phyloP scores from a whole-genome alignment of 1,284 basidiomycete species.

The Austroboletus novae-zelandiae region DNA sequence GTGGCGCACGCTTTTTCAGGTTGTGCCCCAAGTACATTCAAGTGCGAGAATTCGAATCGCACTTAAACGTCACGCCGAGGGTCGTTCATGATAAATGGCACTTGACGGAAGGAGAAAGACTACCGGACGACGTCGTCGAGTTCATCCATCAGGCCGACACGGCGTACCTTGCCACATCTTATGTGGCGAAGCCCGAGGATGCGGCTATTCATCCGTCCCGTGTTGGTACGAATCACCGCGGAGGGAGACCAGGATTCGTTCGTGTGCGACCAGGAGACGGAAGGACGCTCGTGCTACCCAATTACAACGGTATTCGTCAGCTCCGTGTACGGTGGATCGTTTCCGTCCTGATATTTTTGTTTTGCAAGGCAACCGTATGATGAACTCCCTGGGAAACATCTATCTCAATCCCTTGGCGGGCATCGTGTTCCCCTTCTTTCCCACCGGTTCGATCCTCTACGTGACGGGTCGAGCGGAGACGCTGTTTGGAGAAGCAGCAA shows the following conservation, averaged over 20 bases:
- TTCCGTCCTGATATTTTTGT: not conserved
- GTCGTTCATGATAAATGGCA: constrained; percentile 35
- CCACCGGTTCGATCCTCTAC: constrained; percentile 57
- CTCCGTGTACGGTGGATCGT: not conserved
- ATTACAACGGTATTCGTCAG: constrained; percentile 50
- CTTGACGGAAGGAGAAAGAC: constrained; percentile 31
- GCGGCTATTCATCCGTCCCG: constrained; percentile 48
- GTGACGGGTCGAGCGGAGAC: constrained; percentile 54
- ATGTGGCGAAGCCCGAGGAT: constrained; percentile 39
- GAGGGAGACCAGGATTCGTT: constrained; percentile 58
- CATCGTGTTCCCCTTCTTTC: constrained; percentile 52
- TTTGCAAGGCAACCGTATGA: constrained; percentile 51
- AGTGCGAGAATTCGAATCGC: constrained; percentile 43
- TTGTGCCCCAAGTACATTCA: constrained; percentile 67
- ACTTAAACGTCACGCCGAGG: constrained; percentile 36
- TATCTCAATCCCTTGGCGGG: constrained; percentile 53
- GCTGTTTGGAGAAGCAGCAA: constrained; percentile 46
- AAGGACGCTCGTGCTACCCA: constrained; percentile 55
- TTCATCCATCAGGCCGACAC: constrained; percentile 52
- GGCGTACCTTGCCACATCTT: constrained; percentile 53
- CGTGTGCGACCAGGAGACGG: constrained; percentile 52
- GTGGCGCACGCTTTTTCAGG: not conserved
- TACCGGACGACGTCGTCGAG: constrained; percentile 46
- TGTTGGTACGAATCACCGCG: constrained; percentile 60
- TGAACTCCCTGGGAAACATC: constrained; percentile 64